Evolutionary conservation across 2,329 filamentous ascomycete genomes (phyloP).

Genomic region (Fusarium sp.): DNA sequence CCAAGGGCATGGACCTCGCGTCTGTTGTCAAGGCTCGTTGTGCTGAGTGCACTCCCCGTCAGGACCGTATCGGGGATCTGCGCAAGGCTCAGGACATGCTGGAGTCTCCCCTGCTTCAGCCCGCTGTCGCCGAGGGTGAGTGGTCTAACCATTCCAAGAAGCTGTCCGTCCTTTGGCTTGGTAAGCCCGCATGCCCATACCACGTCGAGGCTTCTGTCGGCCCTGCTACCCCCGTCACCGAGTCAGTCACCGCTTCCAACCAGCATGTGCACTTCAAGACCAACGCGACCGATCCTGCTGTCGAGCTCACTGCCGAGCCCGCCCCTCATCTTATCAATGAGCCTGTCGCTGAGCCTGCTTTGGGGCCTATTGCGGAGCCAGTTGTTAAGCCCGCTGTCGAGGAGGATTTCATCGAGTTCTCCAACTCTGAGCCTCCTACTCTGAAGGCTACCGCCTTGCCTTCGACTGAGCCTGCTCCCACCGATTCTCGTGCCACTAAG

Average conservation of each 20-base stretch:
- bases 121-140: background rate
- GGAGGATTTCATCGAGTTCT: background rate
- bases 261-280: background rate
- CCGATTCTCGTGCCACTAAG: background rate
- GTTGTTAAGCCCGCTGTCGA: background rate
- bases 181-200: constrained; percentile 16
- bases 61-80: constrained; percentile 31
- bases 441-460: too few species aligned
- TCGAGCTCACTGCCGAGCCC: background rate
- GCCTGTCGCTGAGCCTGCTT: background rate
- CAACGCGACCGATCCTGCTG: background rate
- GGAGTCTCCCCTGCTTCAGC: constrained; percentile 32
- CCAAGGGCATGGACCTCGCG: constrained; percentile 10
- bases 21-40: constrained; percentile 31
- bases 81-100: constrained; percentile 21
- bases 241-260: background rate
- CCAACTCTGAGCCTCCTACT: background rate
- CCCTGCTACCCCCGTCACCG: rapidly evolving
- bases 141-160: background rate
- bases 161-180: constrained; percentile 22
- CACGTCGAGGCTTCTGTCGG: background rate
- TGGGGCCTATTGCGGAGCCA: background rate
- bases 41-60: constrained; percentile 25
- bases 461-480: background rate
- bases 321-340: background rate